Evolutionary conservation across 2,329 filamentous ascomycete genomes (phyloP).

Genomic region (Keithomyces neogunnii): DNA sequence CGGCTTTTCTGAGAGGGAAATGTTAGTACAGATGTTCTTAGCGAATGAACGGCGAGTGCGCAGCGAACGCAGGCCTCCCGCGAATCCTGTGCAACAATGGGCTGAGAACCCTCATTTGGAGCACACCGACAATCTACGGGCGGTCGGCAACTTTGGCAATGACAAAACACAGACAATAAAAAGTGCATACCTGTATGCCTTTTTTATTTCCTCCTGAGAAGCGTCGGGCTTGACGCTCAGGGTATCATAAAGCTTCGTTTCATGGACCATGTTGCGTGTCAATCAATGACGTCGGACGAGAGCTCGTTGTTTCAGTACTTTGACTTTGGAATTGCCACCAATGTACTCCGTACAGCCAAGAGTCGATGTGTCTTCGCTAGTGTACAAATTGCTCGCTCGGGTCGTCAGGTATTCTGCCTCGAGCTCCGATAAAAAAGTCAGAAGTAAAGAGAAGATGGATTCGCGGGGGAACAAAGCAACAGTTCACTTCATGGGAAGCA

Average conservation of each 20-base stretch:
- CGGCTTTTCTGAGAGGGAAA: conserved; percentile 57
- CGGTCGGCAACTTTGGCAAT: neutral
- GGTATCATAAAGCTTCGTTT: conserved; percentile 91
- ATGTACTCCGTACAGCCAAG: too few species aligned
- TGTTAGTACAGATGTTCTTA: neutral
- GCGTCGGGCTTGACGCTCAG: conserved; percentile 72
- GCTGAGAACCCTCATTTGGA: neutral
- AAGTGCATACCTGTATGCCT: conserved; percentile 69
- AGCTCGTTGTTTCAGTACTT: neutral
- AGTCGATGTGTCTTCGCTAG: too few species aligned
- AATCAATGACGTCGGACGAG: neutral
- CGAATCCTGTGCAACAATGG: conserved; percentile 1
- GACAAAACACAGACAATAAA: neutral
- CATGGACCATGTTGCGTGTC: conserved; percentile 67
- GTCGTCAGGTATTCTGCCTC: too few species aligned
- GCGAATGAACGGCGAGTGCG: neutral
- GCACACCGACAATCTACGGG: neutral
- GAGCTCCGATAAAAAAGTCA: neutral
- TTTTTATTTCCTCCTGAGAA: conserved; percentile 91
- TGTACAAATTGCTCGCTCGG: too few species aligned
- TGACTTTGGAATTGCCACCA: neutral
- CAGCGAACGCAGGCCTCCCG: neutral
- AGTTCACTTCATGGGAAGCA: neutral
- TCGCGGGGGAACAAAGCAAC: neutral
- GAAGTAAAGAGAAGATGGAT: neutral